Percentiles rank a stretch among this genome's conserved stretches.
These are phyloP conservation scores for Aspergillus pseudoterreus DNA, from an alignment of 2,329 filamentous ascomycete species.

Conservation along the genomic window DNA sequence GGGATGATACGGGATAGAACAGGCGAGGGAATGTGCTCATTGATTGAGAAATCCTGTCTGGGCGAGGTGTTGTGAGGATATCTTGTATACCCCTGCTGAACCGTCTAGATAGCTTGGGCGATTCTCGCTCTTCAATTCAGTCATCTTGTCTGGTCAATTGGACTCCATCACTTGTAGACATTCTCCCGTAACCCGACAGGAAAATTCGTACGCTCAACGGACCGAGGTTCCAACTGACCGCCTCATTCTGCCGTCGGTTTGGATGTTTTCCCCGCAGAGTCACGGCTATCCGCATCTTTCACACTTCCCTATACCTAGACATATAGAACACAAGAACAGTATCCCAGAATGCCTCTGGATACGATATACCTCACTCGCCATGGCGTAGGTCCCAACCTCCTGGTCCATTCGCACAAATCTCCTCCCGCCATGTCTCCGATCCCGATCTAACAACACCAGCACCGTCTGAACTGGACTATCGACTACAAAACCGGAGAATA, in stretches of 20 bases:
- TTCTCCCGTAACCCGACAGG: background rate
- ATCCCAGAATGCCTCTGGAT: constrained; percentile 59
- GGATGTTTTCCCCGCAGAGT: background rate
- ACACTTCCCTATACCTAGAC: background rate
- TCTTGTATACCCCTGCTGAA: constrained; percentile 19
- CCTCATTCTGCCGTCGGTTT: constrained; percentile 6
- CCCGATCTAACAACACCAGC: constrained; percentile 51
- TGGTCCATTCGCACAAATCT: background rate
- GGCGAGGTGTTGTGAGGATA: constrained; percentile 19
- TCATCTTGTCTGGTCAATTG: background rate
- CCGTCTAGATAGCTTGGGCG: constrained; percentile 26
- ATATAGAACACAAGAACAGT: background rate
- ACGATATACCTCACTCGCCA: constrained; percentile 72
- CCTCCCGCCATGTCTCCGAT: background rate
- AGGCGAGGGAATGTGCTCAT: constrained; percentile 18
- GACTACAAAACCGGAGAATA: constrained; percentile 78
- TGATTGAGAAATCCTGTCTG: constrained; percentile 16
- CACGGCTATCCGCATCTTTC: background rate
- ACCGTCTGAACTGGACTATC: constrained; percentile 85
- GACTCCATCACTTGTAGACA: background rate
- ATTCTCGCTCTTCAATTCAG: constrained; percentile 9
- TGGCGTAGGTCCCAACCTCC: constrained; percentile 56
- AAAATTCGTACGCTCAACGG: background rate
- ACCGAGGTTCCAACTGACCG: constrained; percentile 12
- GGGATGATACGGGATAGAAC: constrained; percentile 14